Evolutionary conservation across 2,329 filamentous ascomycete species (phyloP), one percentile per base, ranked within the genome.

Genomic region (Elsinoe arachidis): DNA sequence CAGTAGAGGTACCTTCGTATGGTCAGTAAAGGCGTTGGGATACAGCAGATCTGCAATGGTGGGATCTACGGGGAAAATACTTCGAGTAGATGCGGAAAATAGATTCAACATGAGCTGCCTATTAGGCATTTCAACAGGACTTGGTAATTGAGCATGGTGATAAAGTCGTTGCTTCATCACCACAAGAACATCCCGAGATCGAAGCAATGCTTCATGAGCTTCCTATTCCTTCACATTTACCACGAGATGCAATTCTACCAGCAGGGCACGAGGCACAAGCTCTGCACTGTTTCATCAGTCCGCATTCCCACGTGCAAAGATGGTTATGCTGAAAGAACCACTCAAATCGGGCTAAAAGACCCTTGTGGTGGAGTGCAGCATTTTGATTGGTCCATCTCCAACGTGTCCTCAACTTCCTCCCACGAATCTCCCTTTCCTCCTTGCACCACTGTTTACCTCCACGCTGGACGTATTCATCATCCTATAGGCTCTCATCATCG

Each of bases 401-500:
- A 14, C 21, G 3, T 39, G 37, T 14, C 11, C 23, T 38, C 49
- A 7, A 37, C 19, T 21, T 53, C 49, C 30, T 34, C 35, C 17
- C 15, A 19, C 49, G 12, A 39, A 52, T 33, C 33, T 34, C 19
- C 34, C 26, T 37, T 53, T 17, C 14, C 34, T 21, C 19, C 14
- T 39, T 39, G 14, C 49, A 35, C 49, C 46, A 51, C 6, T n/a
- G n/a, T 12, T n/a, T 15, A 2, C 43, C n/a, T 47, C 19, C 43
- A 47, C 43, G 43, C 21, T 23, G 3, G 21, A 14, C 23, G 2
- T 35, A 15, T 15, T 12, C 33, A 15, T 35, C 46, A 51, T 51
- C 46, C 21, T 51, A 51, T 51, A 51, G 46, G 46, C 21, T 23
- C 21, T 46, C 41, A 19, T 46, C 41, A 23, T 46, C 41, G n/a